Conservation (phyloP, 148 eudicot species). For the Arctostaphylos glauca region DNA sequence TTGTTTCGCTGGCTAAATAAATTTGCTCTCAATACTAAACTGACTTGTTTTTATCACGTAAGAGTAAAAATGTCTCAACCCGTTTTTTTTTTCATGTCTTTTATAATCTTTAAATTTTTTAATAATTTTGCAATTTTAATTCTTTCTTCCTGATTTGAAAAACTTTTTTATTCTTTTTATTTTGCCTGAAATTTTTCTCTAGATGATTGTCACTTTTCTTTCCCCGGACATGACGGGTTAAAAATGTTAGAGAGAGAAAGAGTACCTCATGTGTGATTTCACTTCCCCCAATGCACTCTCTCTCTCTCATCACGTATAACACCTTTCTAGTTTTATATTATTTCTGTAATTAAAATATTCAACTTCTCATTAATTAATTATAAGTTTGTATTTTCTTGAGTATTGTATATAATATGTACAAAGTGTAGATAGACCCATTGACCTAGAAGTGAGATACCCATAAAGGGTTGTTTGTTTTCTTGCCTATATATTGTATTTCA, state of each 20-base stretch:
- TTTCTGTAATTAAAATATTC: conserved; percentile 8
- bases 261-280: conserved; percentile 27
- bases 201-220: conserved; percentile 22
- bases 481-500: conserved; percentile 9
- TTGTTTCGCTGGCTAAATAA: no score
- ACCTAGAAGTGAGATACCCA: conserved; percentile 26
- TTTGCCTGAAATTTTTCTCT: background rate
- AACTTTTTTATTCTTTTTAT: no score
- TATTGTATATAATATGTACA: background rate
- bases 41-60: no score
- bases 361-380: background rate
- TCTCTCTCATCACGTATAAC: background rate
- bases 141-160: no score
- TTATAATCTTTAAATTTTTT: no score
- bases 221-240: conserved; percentile 44
- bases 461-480: conserved; percentile 34
- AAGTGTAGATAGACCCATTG: conserved; percentile 25
- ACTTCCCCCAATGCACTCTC: conserved; percentile 40
- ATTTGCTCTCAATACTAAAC: no score
- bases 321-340: conserved; percentile 4
- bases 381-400: background rate
- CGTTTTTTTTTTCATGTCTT: no score
- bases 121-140: no score
- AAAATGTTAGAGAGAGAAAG: conserved; percentile 31
- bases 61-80: no score